Conservation (phyloP, 2,329 filamentous ascomycete species). For the Fusarium sp. region DNA sequence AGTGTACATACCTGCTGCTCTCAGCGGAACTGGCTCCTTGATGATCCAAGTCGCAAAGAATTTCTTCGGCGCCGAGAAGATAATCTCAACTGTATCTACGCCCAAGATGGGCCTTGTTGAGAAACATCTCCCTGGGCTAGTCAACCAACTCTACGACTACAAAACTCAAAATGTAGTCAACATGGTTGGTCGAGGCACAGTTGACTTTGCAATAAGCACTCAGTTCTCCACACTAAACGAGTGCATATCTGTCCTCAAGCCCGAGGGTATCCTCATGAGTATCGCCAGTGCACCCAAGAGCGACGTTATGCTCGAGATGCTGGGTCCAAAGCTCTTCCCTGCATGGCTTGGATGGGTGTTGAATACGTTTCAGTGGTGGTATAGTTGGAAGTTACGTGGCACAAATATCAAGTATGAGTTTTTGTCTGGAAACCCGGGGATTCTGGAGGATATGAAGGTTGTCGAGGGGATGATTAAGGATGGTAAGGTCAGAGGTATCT, state of each 20-base stretch:
- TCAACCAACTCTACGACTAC: conserved; percentile 66
- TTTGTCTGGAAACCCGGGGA: conserved; percentile 57
- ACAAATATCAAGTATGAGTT: conserved; percentile 58
- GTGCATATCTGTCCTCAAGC: conserved; percentile 55
- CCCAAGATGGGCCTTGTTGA: conserved; percentile 60
- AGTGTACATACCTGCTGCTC: conserved; percentile 62
- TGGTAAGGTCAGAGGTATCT: conserved; percentile 57
- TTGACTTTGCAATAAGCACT: conserved; percentile 65
- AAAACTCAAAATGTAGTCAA: conserved; percentile 52
- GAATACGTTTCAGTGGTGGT: conserved; percentile 53
- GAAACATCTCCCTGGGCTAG: conserved; percentile 54
- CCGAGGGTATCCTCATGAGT: conserved; percentile 54
- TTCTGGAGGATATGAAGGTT: conserved; percentile 56
- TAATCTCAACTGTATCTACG: conserved; percentile 65
- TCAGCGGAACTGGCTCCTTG: conserved; percentile 60
- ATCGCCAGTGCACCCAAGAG: conserved; percentile 54
- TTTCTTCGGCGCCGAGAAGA: conserved; percentile 57
- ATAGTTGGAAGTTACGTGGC: conserved; percentile 56
- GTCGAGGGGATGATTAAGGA: conserved; percentile 54
- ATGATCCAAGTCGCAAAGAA: conserved; percentile 63
- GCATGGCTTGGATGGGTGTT: conserved; percentile 53
- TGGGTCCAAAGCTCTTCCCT: conserved; percentile 49
- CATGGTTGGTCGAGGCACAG: conserved; percentile 54
- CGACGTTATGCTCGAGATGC: conserved; percentile 42
- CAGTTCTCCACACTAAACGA: conserved; percentile 52